These are phyloP conservation scores for Lactarius evosmus DNA, from an alignment of 768 basidiomycete species.

Conservation along the genomic window DNA sequence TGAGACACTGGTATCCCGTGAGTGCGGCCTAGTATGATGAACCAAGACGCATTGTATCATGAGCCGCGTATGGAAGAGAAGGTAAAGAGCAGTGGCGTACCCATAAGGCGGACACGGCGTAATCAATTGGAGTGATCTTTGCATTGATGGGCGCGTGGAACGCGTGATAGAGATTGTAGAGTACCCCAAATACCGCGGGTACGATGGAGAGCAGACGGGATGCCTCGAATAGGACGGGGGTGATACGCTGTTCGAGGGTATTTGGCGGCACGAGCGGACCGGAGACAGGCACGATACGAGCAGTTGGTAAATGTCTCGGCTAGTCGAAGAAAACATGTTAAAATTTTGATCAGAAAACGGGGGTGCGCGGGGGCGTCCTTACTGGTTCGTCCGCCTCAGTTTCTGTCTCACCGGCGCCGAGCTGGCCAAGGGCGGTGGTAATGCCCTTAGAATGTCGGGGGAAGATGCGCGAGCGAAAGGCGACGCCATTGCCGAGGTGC, in stretches of 20 bases:
- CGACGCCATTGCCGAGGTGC: slow-evolving; percentile 13
- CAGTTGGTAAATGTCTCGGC: slow-evolving; percentile 66
- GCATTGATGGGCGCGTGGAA: slow-evolving; percentile 43
- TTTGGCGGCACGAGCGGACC: slow-evolving; percentile 49
- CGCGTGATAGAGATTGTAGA: slow-evolving; percentile 58
- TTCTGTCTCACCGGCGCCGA: slow-evolving; percentile 73
- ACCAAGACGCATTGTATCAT: slow-evolving; percentile 3
- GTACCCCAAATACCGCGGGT: slow-evolving; percentile 63
- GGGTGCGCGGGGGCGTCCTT: slow-evolving; percentile 32
- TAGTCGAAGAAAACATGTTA: slow-evolving; percentile 5
- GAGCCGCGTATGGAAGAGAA: not conserved
- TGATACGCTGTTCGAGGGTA: slow-evolving; percentile 45
- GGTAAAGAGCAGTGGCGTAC: slow-evolving; percentile 39
- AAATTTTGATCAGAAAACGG: slow-evolving; percentile 9
- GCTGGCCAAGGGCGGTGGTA: slow-evolving; percentile 57
- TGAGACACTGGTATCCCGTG: slow-evolving; percentile 87
- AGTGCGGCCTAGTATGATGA: slow-evolving; percentile 58
- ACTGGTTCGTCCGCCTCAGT: slow-evolving; percentile 77
- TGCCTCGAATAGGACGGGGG: slow-evolving; percentile 63
- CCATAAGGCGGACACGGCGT: slow-evolving; percentile 68
- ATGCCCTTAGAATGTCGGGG: slow-evolving; percentile 37
- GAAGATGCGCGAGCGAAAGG: slow-evolving; percentile 26
- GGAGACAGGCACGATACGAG: slow-evolving; percentile 55
- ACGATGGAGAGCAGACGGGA: slow-evolving; percentile 70
- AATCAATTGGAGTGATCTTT: slow-evolving; percentile 52